Base-by-base conservation (phyloP, 2,329 filamentous ascomycete species). In the Clathrospora elynae region DNA sequence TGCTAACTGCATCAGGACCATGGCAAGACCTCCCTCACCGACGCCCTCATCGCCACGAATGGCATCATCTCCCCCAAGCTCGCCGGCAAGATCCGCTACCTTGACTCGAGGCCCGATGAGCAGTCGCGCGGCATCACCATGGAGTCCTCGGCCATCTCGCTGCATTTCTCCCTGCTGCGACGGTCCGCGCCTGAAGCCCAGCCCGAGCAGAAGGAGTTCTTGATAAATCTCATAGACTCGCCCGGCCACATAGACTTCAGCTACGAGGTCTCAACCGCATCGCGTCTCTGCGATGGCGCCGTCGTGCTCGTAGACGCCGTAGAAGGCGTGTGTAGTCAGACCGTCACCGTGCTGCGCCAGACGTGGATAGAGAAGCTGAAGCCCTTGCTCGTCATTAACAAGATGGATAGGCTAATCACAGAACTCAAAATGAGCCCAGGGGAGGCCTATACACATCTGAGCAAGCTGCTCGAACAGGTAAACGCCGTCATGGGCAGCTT, bases 211-310 rank as follows among this genome's bases (percentile, higher is more conserved):
- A 90, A 90, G 65, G 92, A 99, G 71, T 96, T 96, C 66, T 78
- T 99, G 50, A 89, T 99, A 74, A 99, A 99, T 70, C 74, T 99
- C 44, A 99, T 99, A 66, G 93, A 99, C 73, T 97, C 93, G 1
- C 93, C 93, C 0, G 93, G 93, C 2, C 93, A 99, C 68, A 97
- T 99, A 53, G 93, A 99, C 72, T 99, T 99, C 70, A 96, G 91
- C 74, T 96, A 90, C 55, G 93, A 99, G 68, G 93, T 99, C 1
- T 97, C 91, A 1, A 97, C 92, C 1, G 93, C 93, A 2, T 97
- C 92, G 7, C 81, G 93, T 40, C 76, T 99, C 12, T 97, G 93
- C 59, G 93, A 99, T 68, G 93, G 93, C 24, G 93, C 93, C 5
- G 83, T 97, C 7, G 89, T 99, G 8, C 76, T 99, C 19, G 91